Evolutionary conservation across 2,329 filamentous ascomycete genomes (phyloP).

Genomic region (Lomentospora prolificans): DNA sequence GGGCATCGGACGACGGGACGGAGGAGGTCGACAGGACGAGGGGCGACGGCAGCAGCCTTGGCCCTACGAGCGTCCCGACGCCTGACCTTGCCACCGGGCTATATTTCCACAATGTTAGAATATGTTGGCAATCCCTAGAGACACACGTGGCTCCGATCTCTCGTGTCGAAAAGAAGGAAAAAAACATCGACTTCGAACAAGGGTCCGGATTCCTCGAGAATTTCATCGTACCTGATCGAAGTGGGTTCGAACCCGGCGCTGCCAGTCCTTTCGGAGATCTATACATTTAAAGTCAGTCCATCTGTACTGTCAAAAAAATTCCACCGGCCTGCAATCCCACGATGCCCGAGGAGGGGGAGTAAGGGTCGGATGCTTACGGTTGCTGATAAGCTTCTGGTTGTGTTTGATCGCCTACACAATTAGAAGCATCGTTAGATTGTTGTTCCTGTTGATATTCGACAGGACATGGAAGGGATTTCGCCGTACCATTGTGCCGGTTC

Average conservation of each 20-base stretch:
- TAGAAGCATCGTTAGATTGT: constrained; percentile 17
- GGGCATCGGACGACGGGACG: constrained; percentile 96
- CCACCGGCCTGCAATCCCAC: not conserved
- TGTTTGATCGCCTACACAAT: constrained; percentile 84
- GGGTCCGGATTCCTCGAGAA: not conserved
- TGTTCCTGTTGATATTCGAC: constrained; percentile 17
- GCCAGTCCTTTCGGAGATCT: constrained; percentile 99
- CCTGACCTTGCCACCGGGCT: constrained; percentile 94
- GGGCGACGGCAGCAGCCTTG: constrained; percentile 92
- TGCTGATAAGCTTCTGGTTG: constrained; percentile 97
- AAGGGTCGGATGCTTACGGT: constrained; percentile 54
- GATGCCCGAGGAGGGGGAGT: not conserved
- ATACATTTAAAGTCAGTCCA: constrained; percentile 30
- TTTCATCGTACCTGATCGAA: constrained; percentile 84
- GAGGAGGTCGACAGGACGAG: constrained; percentile 94
- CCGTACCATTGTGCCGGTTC: constrained; percentile 45
- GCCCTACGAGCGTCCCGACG: constrained; percentile 83
- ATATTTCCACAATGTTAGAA: constrained; percentile 14
- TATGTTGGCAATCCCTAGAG: not conserved
- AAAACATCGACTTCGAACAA: not conserved
- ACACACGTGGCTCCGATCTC: not conserved
- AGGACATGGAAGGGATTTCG: not conserved
- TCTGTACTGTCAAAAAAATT: constrained; percentile 10
- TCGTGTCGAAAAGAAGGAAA: not conserved
- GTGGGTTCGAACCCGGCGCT: constrained; percentile 96